Percentiles rank a stretch among this genome's conserved stretches.
Evolutionary conservation across 148 eudicot genomes (phyloP).

Genomic region (Rhododendron vialii): DNA sequence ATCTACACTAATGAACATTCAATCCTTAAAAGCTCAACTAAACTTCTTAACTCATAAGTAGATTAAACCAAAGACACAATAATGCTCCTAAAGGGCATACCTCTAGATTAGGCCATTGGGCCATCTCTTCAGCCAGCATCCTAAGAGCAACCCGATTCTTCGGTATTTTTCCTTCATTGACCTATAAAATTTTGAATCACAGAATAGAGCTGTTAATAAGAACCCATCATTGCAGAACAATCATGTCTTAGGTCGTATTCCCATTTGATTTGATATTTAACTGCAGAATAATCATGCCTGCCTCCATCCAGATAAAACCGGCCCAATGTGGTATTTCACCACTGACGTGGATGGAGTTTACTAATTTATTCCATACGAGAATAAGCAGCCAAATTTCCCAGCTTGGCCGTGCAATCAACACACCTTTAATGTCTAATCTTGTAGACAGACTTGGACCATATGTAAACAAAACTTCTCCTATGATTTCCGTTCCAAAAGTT

Average conservation of each 20-base stretch:
- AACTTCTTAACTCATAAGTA: neutral
- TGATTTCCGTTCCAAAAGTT: neutral
- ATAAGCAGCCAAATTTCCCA: neutral
- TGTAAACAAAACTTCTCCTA: neutral
- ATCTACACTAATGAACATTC: neutral
- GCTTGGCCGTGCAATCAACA: neutral
- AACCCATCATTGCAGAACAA: neutral
- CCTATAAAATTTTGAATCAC: neutral
- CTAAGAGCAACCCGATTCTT: neutral
- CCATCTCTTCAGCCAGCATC: constrained; percentile 1
- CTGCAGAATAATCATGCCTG: neutral
- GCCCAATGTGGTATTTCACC: neutral
- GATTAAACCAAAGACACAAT: neutral
- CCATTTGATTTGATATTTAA: neutral
- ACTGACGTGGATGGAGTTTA: neutral
- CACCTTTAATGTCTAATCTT: neutral
- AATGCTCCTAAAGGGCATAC: neutral
- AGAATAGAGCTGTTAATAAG: neutral
- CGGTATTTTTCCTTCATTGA: constrained; percentile 2
- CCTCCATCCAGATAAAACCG: neutral
- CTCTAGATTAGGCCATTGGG: constrained; percentile 1
- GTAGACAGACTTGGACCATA: neutral
- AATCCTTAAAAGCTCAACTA: neutral
- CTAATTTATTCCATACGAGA: neutral
- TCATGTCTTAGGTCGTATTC: neutral